phyloP scores from a whole-genome alignment of 2,329 filamentous ascomycete genomes.

The Stemphylium beticola region DNA sequence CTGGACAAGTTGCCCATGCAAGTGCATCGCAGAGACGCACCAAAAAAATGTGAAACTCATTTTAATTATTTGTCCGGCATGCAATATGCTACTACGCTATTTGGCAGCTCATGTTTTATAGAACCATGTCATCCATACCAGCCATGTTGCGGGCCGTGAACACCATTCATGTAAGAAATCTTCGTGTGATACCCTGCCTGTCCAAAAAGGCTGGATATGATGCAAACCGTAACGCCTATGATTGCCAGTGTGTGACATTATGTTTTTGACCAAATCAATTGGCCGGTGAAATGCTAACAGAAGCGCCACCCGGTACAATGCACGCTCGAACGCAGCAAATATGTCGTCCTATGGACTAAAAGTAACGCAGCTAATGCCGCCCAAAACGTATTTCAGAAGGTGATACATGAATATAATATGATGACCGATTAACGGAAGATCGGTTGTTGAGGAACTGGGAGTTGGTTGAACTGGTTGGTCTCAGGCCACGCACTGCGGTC shows the following conservation, averaged over 20 bases:
- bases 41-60: background rate
- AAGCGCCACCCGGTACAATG: conserved; percentile 41
- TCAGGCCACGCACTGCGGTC: conserved; percentile 48
- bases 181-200: background rate
- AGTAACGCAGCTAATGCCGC: background rate
- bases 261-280: conserved; percentile 17
- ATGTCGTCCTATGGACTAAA: conserved; percentile 18
- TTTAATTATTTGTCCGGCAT: background rate
- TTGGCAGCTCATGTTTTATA: background rate
- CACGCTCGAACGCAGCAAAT: conserved; percentile 46
- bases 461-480: conserved; percentile 48
- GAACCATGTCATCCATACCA: background rate
- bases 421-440: conserved; percentile 37
- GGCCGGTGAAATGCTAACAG: conserved; percentile 21
- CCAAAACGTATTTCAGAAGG: conserved; percentile 2
- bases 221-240: conserved; percentile 26
- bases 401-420: conserved; percentile 19
- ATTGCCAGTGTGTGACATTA: conserved; percentile 27
- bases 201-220: background rate
- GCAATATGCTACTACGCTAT: background rate
- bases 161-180: conserved; percentile 1
- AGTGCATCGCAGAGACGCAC: no score
- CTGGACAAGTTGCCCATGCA: no score
- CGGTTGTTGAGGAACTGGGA: conserved; percentile 47
- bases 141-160: background rate